phyloP scores from a whole-genome alignment of 2,329 filamentous ascomycete genomes.

The Trichophyton schoenleinii region DNA sequence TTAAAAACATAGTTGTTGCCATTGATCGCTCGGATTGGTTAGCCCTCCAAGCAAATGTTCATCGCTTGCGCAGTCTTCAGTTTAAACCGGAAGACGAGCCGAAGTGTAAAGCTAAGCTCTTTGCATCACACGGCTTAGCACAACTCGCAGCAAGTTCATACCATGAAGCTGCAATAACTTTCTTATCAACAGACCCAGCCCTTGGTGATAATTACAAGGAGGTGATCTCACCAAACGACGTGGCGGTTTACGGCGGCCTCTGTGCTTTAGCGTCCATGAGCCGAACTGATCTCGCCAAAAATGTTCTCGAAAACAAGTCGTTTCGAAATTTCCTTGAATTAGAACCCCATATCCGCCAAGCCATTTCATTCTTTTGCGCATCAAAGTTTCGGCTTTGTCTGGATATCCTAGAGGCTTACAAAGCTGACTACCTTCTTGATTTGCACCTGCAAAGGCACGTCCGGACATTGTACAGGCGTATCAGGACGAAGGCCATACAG shows the following conservation, averaged over 20 bases:
- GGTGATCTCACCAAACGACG: constrained; percentile 68
- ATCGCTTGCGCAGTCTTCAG: constrained; percentile 42
- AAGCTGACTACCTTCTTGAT: constrained; percentile 79
- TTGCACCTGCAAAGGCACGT: constrained; percentile 70
- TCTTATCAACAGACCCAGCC: constrained; percentile 52
- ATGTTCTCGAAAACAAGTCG: constrained; percentile 63
- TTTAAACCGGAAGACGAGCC: constrained; percentile 45
- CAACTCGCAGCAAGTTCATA: constrained; percentile 46
- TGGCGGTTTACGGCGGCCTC: constrained; percentile 83
- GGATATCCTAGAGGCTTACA: constrained; percentile 66
- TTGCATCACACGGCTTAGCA: constrained; percentile 48
- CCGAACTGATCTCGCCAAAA: constrained; percentile 57
- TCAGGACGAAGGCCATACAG: constrained; percentile 82
- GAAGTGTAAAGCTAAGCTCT: constrained; percentile 53
- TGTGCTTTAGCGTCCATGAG: constrained; percentile 85
- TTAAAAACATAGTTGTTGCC: constrained; percentile 62
- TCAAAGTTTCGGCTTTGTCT: constrained; percentile 81
- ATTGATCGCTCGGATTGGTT: constrained; percentile 69
- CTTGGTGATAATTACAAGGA: constrained; percentile 51
- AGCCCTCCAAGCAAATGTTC: constrained; percentile 50
- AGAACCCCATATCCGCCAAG: constrained; percentile 86
- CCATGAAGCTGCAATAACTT: constrained; percentile 55
- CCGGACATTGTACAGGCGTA: constrained; percentile 53
- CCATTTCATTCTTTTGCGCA: constrained; percentile 77
- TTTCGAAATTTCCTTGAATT: constrained; percentile 86